These are phyloP conservation scores for Erythrophleum fordii DNA, from an alignment of 306 rosid species.

Conservation along the genomic window DNA sequence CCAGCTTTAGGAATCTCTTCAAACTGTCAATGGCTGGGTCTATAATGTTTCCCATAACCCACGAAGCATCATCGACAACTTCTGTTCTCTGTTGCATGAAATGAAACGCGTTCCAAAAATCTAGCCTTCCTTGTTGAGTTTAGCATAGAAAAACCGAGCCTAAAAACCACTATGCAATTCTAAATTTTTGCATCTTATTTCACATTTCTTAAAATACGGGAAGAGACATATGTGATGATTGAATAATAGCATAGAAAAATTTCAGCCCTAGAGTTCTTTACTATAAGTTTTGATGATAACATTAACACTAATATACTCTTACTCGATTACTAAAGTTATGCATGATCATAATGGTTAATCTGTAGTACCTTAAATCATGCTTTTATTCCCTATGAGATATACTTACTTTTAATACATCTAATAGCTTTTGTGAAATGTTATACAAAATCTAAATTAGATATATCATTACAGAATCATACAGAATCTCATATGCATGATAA, in stretches of 20 bases:
- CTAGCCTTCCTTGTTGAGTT: conserved; percentile 19
- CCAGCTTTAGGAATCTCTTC: conserved; percentile 77
- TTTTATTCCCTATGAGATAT: too few relatives aligned
- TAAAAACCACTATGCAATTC: not conserved
- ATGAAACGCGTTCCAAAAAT: conserved; percentile 29
- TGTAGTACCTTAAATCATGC: too few relatives aligned
- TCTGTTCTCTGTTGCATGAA: conserved; percentile 76
- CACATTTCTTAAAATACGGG: not conserved
- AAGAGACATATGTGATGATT: not conserved
- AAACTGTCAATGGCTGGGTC: conserved; percentile 88
- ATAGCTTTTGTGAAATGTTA: too few relatives aligned
- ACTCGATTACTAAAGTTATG: too few relatives aligned
- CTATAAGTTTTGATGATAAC: too few relatives aligned
- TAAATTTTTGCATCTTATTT: not conserved
- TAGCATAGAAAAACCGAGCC: conserved; percentile 5
- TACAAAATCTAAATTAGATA: too few relatives aligned
- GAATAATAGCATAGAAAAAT: not conserved
- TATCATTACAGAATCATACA: too few relatives aligned
- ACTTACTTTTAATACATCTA: too few relatives aligned
- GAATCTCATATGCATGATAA: too few relatives aligned
- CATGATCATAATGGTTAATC: too few relatives aligned
- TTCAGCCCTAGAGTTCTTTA: not conserved
- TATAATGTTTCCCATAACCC: conserved; percentile 93
- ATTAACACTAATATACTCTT: too few relatives aligned
- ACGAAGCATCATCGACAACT: conserved; percentile 95